These are phyloP conservation scores for Flaveria sonorensis DNA, from an alignment of 129 eudicot genomes.

Conservation along the genomic window DNA sequence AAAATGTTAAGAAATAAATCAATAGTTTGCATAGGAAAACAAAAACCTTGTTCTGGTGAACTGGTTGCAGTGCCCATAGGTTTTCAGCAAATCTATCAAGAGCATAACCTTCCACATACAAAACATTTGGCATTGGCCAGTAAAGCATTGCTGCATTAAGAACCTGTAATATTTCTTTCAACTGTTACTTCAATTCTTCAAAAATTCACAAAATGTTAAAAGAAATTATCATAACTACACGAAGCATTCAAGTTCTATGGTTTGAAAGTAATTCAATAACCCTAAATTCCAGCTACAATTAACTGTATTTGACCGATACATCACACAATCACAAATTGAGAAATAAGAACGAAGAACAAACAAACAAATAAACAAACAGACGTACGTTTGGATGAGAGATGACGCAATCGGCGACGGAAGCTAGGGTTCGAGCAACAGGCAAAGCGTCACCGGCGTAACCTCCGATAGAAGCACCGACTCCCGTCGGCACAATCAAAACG, in stretches of 20 bases:
- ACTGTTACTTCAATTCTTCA: not conserved
- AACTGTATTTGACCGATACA: not conserved
- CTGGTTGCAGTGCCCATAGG: constrained; percentile 75
- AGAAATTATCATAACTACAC: not conserved
- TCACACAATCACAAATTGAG: no score
- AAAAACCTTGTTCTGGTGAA: constrained; percentile 84
- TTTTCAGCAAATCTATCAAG: constrained; percentile 97
- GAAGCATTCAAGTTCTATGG: constrained; percentile 3
- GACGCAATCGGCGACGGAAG: constrained; percentile 92
- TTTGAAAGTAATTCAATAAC: not conserved
- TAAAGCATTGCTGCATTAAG: constrained; percentile 98
- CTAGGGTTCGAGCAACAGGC: constrained; percentile 90
- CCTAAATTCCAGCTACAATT: not conserved
- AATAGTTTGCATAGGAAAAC: constrained; percentile 21
- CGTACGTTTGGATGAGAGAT: constrained; percentile 94
- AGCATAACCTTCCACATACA: constrained; percentile 96
- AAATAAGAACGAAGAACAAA: no score
- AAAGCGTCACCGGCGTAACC: constrained; percentile 99
- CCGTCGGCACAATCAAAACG: constrained; percentile 97
- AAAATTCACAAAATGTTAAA: not conserved
- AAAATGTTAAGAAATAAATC: not conserved
- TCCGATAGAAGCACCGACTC: constrained; percentile 92
- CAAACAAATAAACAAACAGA: not conserved
- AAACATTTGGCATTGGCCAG: constrained; percentile 89
- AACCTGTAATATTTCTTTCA: constrained; percentile 55